Base-by-base conservation (phyloP, 805 yeast species). In the Tetrapisispora namnaoensis region DNA sequence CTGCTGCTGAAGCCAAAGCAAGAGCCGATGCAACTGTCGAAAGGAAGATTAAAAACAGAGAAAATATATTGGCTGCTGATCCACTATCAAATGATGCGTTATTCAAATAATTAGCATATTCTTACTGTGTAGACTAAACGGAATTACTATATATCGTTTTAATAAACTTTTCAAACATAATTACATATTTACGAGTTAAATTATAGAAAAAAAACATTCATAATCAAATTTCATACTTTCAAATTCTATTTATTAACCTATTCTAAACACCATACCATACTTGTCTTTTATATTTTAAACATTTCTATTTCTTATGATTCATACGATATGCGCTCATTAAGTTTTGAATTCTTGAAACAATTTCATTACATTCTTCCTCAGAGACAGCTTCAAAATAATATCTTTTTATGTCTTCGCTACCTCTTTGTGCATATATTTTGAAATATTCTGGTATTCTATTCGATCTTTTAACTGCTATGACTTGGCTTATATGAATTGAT, bases 331-430 rank as follows among this genome's bases (percentile, higher is more conserved):
- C 78, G 45, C 72, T 74, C 36, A 78, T 68, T 34, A 86, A 72
- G 59, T 76, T 73, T 44, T 75, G 74, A 43, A 91, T 72, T 56
- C 83, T 82, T n/a, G 75, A 70, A 9, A 91, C 83, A 48, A 91
- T 90, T 53, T 86, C 95, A 36, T 72, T 74, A 42, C 93, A 79
- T 50, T 84, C 84, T 2, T 63, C 62, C 0, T 74, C 70, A 42
- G 73, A 76, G 6, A 72, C 71, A 0, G 96, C 93, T 58, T 90
- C 97, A 49, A 91, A 74, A 57, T 88, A 95, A 63, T 91, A 90
- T 57, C 93, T 78, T 63, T 90, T 89, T 32, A 83, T 77, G 2
- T 85, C 83, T 2, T 75, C 75, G 0, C 79, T 70, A 10, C 61
- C 63, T 57, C 85, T 86, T 64, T 75, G 74, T 7, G 89, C 82